phyloP scores from a whole-genome alignment of 2,329 filamentous ascomycete genomes.

The Ceratocystis cacaofunesta region DNA sequence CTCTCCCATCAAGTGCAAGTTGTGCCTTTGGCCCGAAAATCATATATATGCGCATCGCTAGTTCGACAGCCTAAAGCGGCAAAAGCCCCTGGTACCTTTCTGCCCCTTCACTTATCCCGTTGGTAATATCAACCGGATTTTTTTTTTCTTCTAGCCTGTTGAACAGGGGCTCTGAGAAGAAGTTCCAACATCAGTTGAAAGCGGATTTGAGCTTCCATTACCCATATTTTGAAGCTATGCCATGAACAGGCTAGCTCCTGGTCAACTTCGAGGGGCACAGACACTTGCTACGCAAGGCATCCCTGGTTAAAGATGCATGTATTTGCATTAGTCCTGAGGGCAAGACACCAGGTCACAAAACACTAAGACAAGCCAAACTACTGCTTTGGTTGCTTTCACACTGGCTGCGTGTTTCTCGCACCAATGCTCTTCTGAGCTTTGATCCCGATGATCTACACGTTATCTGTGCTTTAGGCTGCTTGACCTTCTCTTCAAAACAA shows the following conservation, averaged over 20 bases:
- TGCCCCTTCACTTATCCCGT: neutral
- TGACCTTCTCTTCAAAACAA: neutral
- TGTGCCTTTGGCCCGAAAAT: neutral
- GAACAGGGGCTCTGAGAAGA: neutral
- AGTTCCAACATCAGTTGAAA: constrained; percentile 4
- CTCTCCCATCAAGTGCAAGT: neutral
- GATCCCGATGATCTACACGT: neutral
- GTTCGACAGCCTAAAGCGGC: neutral
- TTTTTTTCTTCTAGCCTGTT: neutral
- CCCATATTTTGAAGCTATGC: neutral
- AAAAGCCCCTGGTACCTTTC: constrained; percentile 5
- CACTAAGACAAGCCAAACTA: neutral
- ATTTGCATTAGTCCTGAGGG: neutral
- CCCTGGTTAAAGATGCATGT: neutral
- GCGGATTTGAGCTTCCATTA: neutral
- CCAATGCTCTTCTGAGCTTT: constrained; percentile 2
- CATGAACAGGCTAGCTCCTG: neutral
- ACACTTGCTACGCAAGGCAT: neutral
- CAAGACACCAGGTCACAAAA: neutral
- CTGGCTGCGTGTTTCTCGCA: neutral
- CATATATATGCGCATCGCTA: constrained; percentile 1
- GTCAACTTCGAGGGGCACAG: neutral
- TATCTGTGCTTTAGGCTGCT: neutral
- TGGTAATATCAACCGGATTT: neutral
- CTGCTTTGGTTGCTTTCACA: neutral